Base-by-base conservation (phyloP, 345 rosid species). In the Eucalyptus globulus region DNA sequence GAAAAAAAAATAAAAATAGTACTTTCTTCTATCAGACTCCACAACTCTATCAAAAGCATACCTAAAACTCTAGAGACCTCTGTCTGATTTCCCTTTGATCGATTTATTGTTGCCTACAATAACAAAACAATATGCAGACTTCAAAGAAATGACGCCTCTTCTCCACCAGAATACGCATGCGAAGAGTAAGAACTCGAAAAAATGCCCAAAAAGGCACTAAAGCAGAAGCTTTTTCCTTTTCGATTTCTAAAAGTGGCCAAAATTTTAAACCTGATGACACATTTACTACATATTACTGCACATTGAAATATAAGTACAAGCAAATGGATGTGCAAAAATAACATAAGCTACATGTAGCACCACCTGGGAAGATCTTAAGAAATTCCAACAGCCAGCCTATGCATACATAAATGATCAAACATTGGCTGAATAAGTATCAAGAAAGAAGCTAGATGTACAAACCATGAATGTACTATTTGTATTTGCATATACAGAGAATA, bases 81-180 rank as follows among this genome's bases (percentile, higher is more conserved):
- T 14, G 95, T 97, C 87, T 93, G 94, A 62, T 97, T 96, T 67
- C 98, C 99, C 93, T 97, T 97, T 62, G 98, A 95, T 91, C 97
- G 94, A 87, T 96, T 97, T 44, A 95, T 98, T 44, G 95, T 95
- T 83, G 97, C 99, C 98, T 96, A 89, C 76, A 86, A 80, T 40
- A 44, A 26, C 60, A n/a, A 43, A 72, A 49, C 54, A 86, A 83
- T 62, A 50, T 16, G 24, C 22, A 83, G 24, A 49, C 15, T 45
- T 88, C 4, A 34, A 72, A 76, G 2, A 76, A 76, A 76, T 76
- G 45, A 76, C 0, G 51, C 76, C 43, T 87, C 76, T 37, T 37
- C 80, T 2, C 51, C 88, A 43, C 69, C 24, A 87, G 43, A 37
- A 3, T 2, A 76, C 0, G 5, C 45, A 10, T 11, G 83, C 7